phyloP scores from a whole-genome alignment of 1,284 basidiomycete genomes.

The Amylostereum areolatum region DNA sequence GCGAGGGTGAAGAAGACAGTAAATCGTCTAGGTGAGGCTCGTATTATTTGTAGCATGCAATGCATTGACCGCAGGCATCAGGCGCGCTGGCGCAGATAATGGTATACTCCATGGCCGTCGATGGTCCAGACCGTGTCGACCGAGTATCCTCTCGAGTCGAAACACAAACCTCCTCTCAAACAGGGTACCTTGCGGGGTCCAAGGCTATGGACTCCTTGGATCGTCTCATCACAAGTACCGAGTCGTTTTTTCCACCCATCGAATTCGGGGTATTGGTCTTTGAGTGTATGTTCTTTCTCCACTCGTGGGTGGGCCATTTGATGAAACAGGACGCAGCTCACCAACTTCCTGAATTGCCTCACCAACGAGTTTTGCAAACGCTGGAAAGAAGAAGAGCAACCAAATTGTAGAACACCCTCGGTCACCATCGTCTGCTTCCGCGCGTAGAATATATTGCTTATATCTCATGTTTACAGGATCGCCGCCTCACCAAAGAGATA shows the following conservation, averaged over 20 bases:
- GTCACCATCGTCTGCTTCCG: constrained; percentile 26
- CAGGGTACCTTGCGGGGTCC: constrained; percentile 78
- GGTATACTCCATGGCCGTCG: constrained; percentile 88
- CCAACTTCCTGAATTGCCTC: constrained; percentile 75
- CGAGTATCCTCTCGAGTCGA: constrained; percentile 19
- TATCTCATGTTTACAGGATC: constrained; percentile 32
- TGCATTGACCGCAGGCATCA: constrained; percentile 21
- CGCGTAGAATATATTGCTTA: too few species aligned
- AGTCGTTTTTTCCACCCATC: constrained; percentile 92
- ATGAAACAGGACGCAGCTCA: constrained; percentile 39
- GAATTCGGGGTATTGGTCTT: constrained; percentile 69
- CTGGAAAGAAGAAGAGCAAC: constrained; percentile 78
- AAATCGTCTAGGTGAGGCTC: constrained; percentile 56
- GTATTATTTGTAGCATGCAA: background rate
- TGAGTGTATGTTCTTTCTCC: constrained; percentile 34
- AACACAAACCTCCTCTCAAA: constrained; percentile 21
- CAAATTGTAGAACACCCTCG: constrained; percentile 76
- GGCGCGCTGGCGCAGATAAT: constrained; percentile 83
- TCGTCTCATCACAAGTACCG: constrained; percentile 86
- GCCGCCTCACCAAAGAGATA: constrained; percentile 80
- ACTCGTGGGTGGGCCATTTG: background rate
- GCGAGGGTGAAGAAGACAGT: constrained; percentile 76
- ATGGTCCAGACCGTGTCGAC: constrained; percentile 57
- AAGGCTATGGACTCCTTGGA: constrained; percentile 88
- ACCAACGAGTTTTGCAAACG: constrained; percentile 78